Evolutionary conservation across 2,329 filamentous ascomycete genomes (phyloP), one percentile per base, ranked within the genome.

Genomic region (Cyphellophora attinorum): DNA sequence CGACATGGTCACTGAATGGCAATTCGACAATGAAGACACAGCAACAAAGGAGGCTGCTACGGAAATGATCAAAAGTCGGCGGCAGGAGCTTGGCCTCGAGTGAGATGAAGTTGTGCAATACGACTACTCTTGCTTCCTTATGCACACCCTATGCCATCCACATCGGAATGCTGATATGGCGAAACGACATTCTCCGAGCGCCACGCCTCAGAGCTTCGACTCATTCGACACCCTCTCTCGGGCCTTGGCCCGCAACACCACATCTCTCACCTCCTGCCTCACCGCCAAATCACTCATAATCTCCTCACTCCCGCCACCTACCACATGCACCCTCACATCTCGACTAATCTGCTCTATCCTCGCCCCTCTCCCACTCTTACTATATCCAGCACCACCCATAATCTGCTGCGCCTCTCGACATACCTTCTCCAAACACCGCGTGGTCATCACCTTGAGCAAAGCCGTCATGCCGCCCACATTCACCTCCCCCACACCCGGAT

Each of bases 1-100:
- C 30, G 81, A 93, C 19, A 65, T 86, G 3, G 82, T 85, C 41
- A 74, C 93, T 58, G 77, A 78, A 41, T 96, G 88, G 86, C 91
- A 96, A 58, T 70, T 96, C 34, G 72, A 84, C 23, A 76, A 96
- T 52, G 67, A 67, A 3, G 65, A 64, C 11, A 38, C 40, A 2
- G 40, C 42, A 11, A 37, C 36, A 12, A 45, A 35, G 19, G 44
- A 48, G 19, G 32, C 44, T 17, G 43, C 44, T 13, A 41, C 32
- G 5, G 40, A 38, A 73, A 68, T 3, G 79, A 88, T 42, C 60
- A 68, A 18, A 49, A 56, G 5, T 71, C 65, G 60, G 42, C 67
- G 60, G 40, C 55, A 61, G 15, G 74, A 81, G 50, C 50, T 82
- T 35, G 67, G 61, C 23, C 23, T 46, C 31, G 33, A 39, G 13